A percentile compares a stretch with the other conserved stretches of the same genome.
phyloP scores from a whole-genome alignment of 306 rosid genomes.

The Trifolium pratense region DNA sequence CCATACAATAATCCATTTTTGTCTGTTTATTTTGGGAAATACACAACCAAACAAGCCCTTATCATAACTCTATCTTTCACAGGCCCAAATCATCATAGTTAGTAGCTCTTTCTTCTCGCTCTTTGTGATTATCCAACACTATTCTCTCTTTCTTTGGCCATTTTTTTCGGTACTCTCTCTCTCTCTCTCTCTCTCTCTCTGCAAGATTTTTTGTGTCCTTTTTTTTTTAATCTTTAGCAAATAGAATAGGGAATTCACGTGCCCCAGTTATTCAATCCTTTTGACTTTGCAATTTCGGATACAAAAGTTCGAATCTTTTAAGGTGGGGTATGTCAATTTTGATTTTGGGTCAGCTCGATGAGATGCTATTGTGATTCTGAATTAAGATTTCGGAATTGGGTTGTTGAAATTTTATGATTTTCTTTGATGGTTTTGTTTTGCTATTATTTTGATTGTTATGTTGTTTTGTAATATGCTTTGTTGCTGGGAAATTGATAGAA shows the following conservation, averaged over 20 bases:
- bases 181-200: too few species aligned
- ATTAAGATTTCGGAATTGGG: slow-evolving; percentile 18
- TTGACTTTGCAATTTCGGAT: slow-evolving; percentile 39
- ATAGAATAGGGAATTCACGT: slow-evolving; percentile 35
- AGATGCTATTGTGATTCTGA: slow-evolving; percentile 24
- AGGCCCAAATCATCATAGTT: slow-evolving; percentile 26
- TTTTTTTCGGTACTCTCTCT: slow-evolving; percentile 60
- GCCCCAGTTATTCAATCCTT: slow-evolving; percentile 40
- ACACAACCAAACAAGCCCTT: slow-evolving; percentile 77
- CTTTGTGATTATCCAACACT: slow-evolving; percentile 45
- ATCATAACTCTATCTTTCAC: slow-evolving; percentile 50
- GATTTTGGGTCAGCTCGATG: slow-evolving; percentile 29
- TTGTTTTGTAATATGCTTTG: slow-evolving; percentile 27
- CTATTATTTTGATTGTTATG: neutral
- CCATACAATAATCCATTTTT: slow-evolving; percentile 27
- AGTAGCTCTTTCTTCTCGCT: slow-evolving; percentile 21
- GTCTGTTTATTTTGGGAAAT: slow-evolving; percentile 48
- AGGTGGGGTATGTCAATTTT: slow-evolving; percentile 37
- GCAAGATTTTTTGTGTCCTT: too few species aligned
- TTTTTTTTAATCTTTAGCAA: neutral
- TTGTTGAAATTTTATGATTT: slow-evolving; percentile 41
- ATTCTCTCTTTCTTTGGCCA: slow-evolving; percentile 26
- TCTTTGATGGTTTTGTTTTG: slow-evolving; percentile 28
- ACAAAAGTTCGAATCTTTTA: slow-evolving; percentile 41
- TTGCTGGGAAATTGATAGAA: too few species aligned